A percentile compares a stretch with the other conserved stretches of the same genome.
Evolutionary conservation across 1,284 basidiomycete genomes (phyloP).

Genomic region (Cerrena zonata): DNA sequence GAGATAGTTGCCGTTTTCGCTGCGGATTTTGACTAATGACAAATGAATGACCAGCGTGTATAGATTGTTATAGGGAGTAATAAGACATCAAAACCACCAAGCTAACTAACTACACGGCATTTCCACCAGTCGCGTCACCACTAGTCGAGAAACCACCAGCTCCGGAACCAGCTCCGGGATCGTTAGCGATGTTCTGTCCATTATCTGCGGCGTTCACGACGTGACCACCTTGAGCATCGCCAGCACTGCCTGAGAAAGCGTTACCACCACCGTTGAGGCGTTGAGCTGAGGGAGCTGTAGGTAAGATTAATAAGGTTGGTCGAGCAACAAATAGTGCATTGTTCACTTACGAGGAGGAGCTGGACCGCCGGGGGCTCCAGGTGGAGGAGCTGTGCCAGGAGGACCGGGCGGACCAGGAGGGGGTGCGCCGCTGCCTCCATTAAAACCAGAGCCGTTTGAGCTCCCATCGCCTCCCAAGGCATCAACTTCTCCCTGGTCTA

Average conservation of each 20-base stretch:
- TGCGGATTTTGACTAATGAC: not conserved
- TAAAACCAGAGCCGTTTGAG: constrained; percentile 6
- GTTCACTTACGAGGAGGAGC: constrained; percentile 8
- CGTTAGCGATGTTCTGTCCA: constrained; percentile 12
- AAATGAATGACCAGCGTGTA: constrained; percentile 2
- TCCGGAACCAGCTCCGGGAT: constrained; percentile 9
- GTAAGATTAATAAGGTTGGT: not conserved
- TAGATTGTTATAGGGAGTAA: constrained; percentile 4
- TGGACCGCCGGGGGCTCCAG: not conserved
- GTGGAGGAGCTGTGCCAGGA: constrained; percentile 1
- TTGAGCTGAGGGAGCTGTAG: constrained; percentile 4
- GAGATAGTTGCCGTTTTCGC: not conserved
- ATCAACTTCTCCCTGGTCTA: constrained; percentile 15
- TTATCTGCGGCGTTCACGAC: constrained; percentile 13
- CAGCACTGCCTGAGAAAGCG: constrained; percentile 13
- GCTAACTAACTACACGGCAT: constrained; percentile 8
- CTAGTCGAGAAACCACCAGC: constrained; percentile 11
- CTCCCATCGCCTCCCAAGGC: constrained; percentile 4
- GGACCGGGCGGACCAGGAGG: not conserved
- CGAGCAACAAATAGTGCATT: not conserved
- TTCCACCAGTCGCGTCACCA: constrained; percentile 15
- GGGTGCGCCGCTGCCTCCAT: constrained; percentile 1
- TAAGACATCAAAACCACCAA: not conserved
- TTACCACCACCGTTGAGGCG: constrained; percentile 13
- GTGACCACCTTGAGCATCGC: constrained; percentile 13